Conservation (phyloP, 345 rosid species). For the Arabidopsis thaliana region TAIR10.1 NC_003070.9:21436501-21437000, state of each 20-base stretch:
- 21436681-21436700: conserved; percentile 39
- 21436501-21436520: not conserved
- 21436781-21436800: conserved; percentile 41
- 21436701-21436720: conserved; percentile 41
- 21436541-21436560: not conserved
- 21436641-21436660: no score
- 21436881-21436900: not conserved
- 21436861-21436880: conserved; percentile 4
- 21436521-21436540: not conserved
- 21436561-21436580: no score
- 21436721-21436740: conserved; percentile 42
- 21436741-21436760: conserved; percentile 33
- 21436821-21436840: conserved; percentile 29
- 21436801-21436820: not conserved
- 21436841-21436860: not conserved
- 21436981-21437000: conserved; percentile 70
- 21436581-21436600: no score
- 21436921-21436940: conserved; percentile 23
- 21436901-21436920: not conserved
- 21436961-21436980: not conserved
- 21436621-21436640: not conserved
- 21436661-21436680: not conserved
- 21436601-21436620: not conserved
- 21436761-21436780: conserved; percentile 38
- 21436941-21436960: not conserved